Conservation (phyloP, 2,329 filamentous ascomycete species). For the Bipolaris bicolor region DNA sequence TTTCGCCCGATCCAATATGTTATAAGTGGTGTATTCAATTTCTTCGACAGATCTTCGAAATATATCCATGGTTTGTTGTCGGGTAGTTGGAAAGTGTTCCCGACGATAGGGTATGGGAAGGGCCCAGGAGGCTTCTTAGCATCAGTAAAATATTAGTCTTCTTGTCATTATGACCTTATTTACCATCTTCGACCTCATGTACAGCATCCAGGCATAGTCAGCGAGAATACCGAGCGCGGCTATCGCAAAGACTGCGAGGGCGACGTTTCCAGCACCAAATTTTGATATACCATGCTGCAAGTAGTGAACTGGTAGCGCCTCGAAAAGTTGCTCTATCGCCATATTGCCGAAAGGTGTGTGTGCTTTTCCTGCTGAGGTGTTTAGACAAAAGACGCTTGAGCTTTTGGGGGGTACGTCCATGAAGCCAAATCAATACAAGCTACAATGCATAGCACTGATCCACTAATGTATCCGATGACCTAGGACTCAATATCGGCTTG, state of each 20-base stretch:
- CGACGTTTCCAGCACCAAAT: slow-evolving; percentile 33
- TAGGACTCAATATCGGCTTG: not conserved
- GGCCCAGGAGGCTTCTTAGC: slow-evolving; percentile 59
- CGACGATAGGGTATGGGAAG: slow-evolving; percentile 60
- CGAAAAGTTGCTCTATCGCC: slow-evolving; percentile 41
- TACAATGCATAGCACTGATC: not conserved
- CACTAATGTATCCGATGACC: not conserved
- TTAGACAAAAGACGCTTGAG: not conserved
- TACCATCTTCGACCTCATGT: slow-evolving; percentile 57
- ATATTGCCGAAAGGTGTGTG: slow-evolving; percentile 16
- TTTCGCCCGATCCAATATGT: slow-evolving; percentile 61
- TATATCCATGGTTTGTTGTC: slow-evolving; percentile 64
- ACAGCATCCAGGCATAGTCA: slow-evolving; percentile 60
- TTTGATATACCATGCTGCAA: slow-evolving; percentile 42
- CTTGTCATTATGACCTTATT: slow-evolving; percentile 21
- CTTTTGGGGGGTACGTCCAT: not conserved
- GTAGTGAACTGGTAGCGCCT: slow-evolving; percentile 36
- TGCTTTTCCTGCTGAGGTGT: not conserved
- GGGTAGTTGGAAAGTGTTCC: slow-evolving; percentile 63
- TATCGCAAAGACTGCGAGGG: slow-evolving; percentile 30
- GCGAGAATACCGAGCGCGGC: slow-evolving; percentile 33
- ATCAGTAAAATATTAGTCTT: not conserved
- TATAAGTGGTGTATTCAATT: slow-evolving; percentile 58
- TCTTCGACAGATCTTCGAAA: slow-evolving; percentile 61
- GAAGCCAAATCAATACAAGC: not conserved